These are phyloP conservation scores for Pluteus cervinus DNA, from an alignment of 768 basidiomycete species.

Conservation along the genomic window DNA sequence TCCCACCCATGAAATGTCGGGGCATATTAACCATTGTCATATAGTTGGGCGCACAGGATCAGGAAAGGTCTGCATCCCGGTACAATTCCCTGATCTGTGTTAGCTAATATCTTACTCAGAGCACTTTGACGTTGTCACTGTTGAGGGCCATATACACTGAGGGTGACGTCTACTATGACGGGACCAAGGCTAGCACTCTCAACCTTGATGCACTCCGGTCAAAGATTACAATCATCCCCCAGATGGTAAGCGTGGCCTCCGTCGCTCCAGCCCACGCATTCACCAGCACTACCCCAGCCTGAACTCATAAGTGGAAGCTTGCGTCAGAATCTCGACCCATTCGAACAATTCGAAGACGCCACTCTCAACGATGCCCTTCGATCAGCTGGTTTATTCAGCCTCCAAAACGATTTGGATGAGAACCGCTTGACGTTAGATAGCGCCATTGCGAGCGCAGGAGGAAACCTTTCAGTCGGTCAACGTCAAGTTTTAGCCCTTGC, in stretches of 20 bases:
- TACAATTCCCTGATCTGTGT: background rate
- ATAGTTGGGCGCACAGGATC: slow-evolving; percentile 40
- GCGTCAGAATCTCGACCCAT: slow-evolving; percentile 60
- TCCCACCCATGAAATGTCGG: background rate
- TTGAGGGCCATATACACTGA: slow-evolving; percentile 53
- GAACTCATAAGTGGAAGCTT: slow-evolving; percentile 53
- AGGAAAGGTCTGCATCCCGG: slow-evolving; percentile 28
- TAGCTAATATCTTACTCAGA: slow-evolving; percentile 21
- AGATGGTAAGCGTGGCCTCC: slow-evolving; percentile 26
- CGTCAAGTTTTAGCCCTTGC: slow-evolving; percentile 57
- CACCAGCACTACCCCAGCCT: slow-evolving; percentile 19
- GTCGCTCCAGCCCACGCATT: background rate
- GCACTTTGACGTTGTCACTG: slow-evolving; percentile 52
- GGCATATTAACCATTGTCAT: background rate
- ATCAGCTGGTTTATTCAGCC: slow-evolving; percentile 26
- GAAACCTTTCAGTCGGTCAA: slow-evolving; percentile 68
- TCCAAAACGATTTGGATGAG: slow-evolving; percentile 36
- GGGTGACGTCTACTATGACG: slow-evolving; percentile 53
- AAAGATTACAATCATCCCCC: slow-evolving; percentile 56
- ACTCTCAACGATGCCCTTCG: slow-evolving; percentile 26
- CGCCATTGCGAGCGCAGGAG: slow-evolving; percentile 39
- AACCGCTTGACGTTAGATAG: slow-evolving; percentile 39
- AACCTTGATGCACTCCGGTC: slow-evolving; percentile 52
- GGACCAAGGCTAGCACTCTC: slow-evolving; percentile 36
- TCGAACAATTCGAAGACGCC: slow-evolving; percentile 43